A percentile compares a stretch with the other conserved stretches of the same genome.
phyloP scores from a whole-genome alignment of 768 basidiomycete genomes.

The Tulasnella calospora region DNA sequence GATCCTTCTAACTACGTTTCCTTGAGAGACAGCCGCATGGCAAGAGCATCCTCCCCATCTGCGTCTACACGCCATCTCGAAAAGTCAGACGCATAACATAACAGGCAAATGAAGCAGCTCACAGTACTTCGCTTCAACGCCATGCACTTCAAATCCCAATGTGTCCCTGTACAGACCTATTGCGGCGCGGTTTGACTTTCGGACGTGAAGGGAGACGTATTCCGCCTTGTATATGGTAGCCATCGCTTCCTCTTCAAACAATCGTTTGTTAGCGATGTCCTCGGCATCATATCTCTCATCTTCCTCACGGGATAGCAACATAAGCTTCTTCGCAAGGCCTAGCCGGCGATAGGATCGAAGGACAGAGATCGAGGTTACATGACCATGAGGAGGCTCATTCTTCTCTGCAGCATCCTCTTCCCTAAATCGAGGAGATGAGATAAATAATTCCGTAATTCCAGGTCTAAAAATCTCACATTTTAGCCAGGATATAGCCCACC shows the following conservation, averaged over 20 bases:
- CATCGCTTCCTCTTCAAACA: slow-evolving; percentile 79
- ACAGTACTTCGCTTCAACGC: slow-evolving; percentile 90
- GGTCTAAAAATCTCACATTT: slow-evolving; percentile 39
- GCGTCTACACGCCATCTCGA: slow-evolving; percentile 54
- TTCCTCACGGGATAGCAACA: slow-evolving; percentile 81
- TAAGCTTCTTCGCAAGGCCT: slow-evolving; percentile 88
- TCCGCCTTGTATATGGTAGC: slow-evolving; percentile 74
- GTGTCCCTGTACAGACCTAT: slow-evolving; percentile 83
- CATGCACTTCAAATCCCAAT: slow-evolving; percentile 80
- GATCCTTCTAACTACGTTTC: slow-evolving; percentile 21
- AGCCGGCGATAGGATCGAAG: slow-evolving; percentile 84
- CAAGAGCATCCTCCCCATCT: slow-evolving; percentile 91
- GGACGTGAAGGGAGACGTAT: slow-evolving; percentile 84
- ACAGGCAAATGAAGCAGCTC: slow-evolving; percentile 37
- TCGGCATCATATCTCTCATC: slow-evolving; percentile 22
- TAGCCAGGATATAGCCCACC: slow-evolving; percentile 48
- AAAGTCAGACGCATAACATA: background rate
- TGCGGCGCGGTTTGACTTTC: slow-evolving; percentile 92
- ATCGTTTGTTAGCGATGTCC: background rate
- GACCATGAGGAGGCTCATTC: slow-evolving; percentile 58
- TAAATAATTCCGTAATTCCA: background rate
- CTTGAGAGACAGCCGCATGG: slow-evolving; percentile 69
- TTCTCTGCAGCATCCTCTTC: slow-evolving; percentile 52
- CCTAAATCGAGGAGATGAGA: slow-evolving; percentile 33
- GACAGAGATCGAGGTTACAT: slow-evolving; percentile 96